These are phyloP conservation scores for Hirsutella thompsonii DNA, from an alignment of 2,329 filamentous ascomycete genomes.

Conservation along the genomic window DNA sequence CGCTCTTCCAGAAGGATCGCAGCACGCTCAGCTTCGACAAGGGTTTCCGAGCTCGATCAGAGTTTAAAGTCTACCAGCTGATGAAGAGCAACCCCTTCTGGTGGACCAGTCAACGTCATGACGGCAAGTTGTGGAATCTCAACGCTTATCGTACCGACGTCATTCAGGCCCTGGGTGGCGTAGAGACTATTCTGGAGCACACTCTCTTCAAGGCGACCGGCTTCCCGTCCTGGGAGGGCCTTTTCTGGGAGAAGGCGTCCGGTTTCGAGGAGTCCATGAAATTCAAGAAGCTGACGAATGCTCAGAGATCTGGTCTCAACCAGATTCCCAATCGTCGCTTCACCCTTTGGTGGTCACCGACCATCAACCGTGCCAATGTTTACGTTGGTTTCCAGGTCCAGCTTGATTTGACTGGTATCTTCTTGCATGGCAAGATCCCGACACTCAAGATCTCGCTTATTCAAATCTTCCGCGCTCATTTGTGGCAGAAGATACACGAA, in stretches of 20 bases:
- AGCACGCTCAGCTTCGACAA: slow-evolving; percentile 98
- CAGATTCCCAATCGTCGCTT: slow-evolving; percentile 98
- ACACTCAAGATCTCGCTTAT: slow-evolving; percentile 96
- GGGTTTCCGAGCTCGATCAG: slow-evolving; percentile 85
- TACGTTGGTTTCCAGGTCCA: slow-evolving; percentile 99
- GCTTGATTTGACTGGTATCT: slow-evolving; percentile 93
- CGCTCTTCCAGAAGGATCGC: slow-evolving; percentile 94
- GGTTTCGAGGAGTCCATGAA: slow-evolving; percentile 65
- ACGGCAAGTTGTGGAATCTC: slow-evolving; percentile 94
- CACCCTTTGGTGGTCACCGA: slow-evolving; percentile 93
- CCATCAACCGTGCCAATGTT: slow-evolving; percentile 90
- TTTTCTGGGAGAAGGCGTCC: slow-evolving; percentile 70
- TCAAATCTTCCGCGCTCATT: slow-evolving; percentile 97
- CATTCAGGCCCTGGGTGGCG: slow-evolving; percentile 89
- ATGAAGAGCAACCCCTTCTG: slow-evolving; percentile 99
- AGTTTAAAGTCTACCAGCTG: slow-evolving; percentile 96
- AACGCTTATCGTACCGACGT: slow-evolving; percentile 95
- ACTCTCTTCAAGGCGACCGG: slow-evolving; percentile 94
- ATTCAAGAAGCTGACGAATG: slow-evolving; percentile 98
- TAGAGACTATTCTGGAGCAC: slow-evolving; percentile 95
- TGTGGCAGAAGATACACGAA: slow-evolving; percentile 99
- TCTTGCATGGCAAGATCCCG: slow-evolving; percentile 97
- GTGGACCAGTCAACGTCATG: slow-evolving; percentile 97
- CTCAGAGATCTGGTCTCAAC: slow-evolving; percentile 90
- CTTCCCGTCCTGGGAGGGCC: slow-evolving; percentile 91